Percentiles rank a stretch among this genome's conserved stretches.
phyloP scores from a whole-genome alignment of 176 grass and related monocot genomes.

The Cymbopogon citratus region DNA sequence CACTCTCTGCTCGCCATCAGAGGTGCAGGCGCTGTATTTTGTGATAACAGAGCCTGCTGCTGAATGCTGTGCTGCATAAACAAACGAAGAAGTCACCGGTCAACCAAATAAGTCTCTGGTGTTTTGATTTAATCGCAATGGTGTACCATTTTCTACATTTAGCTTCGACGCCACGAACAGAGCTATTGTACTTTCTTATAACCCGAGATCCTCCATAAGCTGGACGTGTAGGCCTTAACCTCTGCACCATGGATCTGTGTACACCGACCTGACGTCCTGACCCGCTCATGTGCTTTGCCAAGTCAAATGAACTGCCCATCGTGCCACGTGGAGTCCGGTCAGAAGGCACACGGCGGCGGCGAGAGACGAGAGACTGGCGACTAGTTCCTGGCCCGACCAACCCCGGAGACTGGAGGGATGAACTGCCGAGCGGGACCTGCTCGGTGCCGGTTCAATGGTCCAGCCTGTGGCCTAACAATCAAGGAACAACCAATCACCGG shows the following conservation, averaged over 20 bases:
- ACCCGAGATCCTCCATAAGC: neutral
- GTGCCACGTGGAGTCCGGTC: conserved; percentile 15
- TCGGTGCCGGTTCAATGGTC: neutral
- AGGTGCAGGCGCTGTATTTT: neutral
- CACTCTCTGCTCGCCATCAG: neutral
- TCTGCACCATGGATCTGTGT: neutral
- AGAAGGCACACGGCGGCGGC: neutral
- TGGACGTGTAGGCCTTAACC: conserved; percentile 2
- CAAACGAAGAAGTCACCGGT: too few species aligned
- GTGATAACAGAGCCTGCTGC: too few species aligned
- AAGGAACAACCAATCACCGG: neutral
- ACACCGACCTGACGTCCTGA: too few species aligned
- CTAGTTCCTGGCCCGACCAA: neutral
- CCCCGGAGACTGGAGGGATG: neutral
- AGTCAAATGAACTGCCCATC: conserved; percentile 30
- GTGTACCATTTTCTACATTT: neutral
- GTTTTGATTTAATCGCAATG: neutral
- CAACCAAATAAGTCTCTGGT: too few species aligned
- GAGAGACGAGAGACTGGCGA: neutral
- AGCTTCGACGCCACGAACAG: neutral
- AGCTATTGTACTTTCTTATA: neutral
- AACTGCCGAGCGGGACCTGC: neutral
- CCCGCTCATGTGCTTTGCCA: neutral
- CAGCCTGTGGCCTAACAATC: conserved; percentile 4
- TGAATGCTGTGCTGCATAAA: too few species aligned